Percentiles rank a stretch among this genome's conserved stretches.
Conservation (phyloP, 169 alveolate genomes). For the Ophryocystis elektroscirrha region DNA sequence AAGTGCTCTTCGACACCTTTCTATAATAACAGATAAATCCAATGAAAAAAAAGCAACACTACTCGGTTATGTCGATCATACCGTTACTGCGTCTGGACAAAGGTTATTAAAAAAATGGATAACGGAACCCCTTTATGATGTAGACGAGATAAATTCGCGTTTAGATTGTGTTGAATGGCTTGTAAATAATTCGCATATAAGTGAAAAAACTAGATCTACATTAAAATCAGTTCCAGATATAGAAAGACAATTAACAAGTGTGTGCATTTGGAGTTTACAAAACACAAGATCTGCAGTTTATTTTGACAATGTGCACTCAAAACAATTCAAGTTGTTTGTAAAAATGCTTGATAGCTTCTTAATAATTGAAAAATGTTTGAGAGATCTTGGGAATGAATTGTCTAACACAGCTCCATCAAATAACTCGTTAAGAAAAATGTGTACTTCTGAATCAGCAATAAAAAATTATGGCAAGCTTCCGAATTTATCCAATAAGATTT, state of each 20-base stretch:
- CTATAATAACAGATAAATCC: no score
- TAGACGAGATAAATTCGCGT: slow-evolving; percentile 39
- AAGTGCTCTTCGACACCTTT: no score
- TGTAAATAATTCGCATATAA: slow-evolving; percentile 3
- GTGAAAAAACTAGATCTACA: slow-evolving; percentile 13
- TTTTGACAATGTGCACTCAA: slow-evolving; percentile 9
- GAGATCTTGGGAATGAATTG: no score
- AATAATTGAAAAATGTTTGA: no score
- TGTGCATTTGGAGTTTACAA: no score
- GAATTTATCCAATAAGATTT: no score
- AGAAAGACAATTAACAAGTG: slow-evolving; percentile 13
- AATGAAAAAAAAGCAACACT: no score
- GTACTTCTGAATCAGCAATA: no score
- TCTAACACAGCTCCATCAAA: no score
- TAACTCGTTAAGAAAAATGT: no score
- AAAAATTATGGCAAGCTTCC: no score
- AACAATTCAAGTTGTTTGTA: slow-evolving; percentile 4
- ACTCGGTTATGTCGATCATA: slow-evolving; percentile 32
- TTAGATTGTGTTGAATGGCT: slow-evolving; percentile 43
- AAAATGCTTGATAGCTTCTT: no score
- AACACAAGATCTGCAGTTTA: not conserved
- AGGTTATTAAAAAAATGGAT: slow-evolving; percentile 48
- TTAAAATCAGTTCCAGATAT: slow-evolving; percentile 21
- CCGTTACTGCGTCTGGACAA: slow-evolving; percentile 44
- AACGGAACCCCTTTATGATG: slow-evolving; percentile 37